Evolutionary conservation across 805 yeast species (phyloP), one percentile per base, ranked within the genome.

Genomic region (Yarrowia sp.): DNA sequence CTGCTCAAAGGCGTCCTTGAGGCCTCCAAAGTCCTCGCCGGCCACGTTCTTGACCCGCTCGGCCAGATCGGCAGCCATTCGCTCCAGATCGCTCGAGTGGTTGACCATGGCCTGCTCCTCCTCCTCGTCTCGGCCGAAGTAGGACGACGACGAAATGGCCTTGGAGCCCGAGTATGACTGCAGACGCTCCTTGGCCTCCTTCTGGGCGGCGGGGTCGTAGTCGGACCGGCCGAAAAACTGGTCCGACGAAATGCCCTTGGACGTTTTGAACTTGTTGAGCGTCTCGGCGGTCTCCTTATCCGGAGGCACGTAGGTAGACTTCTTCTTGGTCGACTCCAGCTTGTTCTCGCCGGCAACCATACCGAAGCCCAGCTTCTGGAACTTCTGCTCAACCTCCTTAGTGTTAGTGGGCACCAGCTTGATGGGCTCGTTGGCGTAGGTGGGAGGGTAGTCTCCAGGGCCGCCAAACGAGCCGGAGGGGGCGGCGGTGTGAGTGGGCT

Each of bases 171-270:
- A 86, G 79, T 91, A 95, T 4, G 89, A 81, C 77, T 89, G 92
- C 68, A 95, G 82, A 75, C 95, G 93, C n/a, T 85, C 76, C 72
- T 84, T 84, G 1, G 98, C 98, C 78, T 92, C 97, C 56, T 83
- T 84, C 68, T 89, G 89, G 48, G 91, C 90, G 1, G 82, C 83
- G 72, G 90, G 89, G 75, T 92, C 98, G 75, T 85, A 91, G 35
- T 87, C 81, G 52, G 93, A 94, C 75, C 97, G 88, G 19, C 97
- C 97, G 78, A 95, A 95, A 75, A 86, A 87, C 80, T 93, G 96
- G 79, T 95, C 98, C 1, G 98, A 93, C 0, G 98, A 95, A 72
- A 95, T 95, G 59, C 93, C 97, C 84, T 91, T 94, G 77, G 93
- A 97, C 49, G 81, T 82, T 69, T 98, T 98, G 77, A 85, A 95